phyloP scores from a whole-genome alignment of 371 early-diverging fungal genomes.

The Dichotomocladium elegans region DNA sequence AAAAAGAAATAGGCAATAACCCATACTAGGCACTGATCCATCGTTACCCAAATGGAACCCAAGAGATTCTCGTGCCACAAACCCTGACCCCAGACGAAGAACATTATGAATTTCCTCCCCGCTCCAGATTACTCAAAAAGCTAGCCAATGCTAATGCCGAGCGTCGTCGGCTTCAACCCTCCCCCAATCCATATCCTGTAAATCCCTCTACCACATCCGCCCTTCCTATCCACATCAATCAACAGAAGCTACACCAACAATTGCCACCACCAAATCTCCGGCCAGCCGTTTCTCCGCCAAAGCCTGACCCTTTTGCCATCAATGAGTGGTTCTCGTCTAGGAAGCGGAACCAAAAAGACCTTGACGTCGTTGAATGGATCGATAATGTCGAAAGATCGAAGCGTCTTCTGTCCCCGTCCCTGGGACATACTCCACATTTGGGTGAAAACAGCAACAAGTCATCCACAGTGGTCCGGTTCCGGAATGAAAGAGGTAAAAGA shows the following conservation, averaged over 20 bases:
- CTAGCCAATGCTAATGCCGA: constrained; percentile 30
- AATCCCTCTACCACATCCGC: background rate
- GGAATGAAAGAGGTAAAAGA: too few species aligned
- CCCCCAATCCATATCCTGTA: background rate
- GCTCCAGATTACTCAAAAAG: constrained; percentile 36
- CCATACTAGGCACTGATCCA: constrained; percentile 41
- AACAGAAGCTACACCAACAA: background rate
- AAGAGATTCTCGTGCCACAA: constrained; percentile 45
- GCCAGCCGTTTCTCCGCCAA: constrained; percentile 5
- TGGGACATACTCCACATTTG: background rate
- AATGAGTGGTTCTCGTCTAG: constrained; percentile 35
- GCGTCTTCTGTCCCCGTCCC: too few species aligned
- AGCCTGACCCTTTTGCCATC: constrained; percentile 31
- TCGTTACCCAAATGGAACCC: constrained; percentile 35
- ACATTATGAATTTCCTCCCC: constrained; percentile 44
- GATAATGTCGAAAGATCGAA: constrained; percentile 28
- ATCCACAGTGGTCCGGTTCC: too few species aligned
- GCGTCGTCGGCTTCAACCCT: constrained; percentile 11
- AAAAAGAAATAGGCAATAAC: background rate
- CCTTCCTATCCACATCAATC: background rate
- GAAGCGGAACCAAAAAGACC: constrained; percentile 14
- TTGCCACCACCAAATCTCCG: background rate
- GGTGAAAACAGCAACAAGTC: background rate
- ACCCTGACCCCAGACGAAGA: constrained; percentile 43
- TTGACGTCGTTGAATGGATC: constrained; percentile 35